Evolutionary conservation across 2,329 filamentous ascomycete genomes (phyloP).

Genomic region (Sarocladium brachiariae): DNA sequence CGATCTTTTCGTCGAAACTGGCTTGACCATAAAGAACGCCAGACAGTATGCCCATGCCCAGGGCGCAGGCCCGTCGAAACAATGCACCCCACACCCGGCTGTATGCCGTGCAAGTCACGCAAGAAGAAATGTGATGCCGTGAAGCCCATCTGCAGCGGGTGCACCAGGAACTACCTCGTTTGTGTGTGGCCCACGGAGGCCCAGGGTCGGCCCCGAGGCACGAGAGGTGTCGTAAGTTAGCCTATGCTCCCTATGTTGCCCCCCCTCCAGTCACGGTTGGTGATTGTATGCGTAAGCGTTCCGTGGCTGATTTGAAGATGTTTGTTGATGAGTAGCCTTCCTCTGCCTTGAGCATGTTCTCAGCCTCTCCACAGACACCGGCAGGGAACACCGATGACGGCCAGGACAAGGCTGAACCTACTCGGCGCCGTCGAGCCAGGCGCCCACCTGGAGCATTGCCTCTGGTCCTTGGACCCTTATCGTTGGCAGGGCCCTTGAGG

Average conservation of each 20-base stretch:
- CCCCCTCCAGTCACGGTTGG: background rate
- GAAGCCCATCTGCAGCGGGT: constrained; percentile 45
- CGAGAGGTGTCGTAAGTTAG: constrained; percentile 1
- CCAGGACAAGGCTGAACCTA: background rate
- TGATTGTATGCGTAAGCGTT: background rate
- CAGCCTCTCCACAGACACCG: background rate
- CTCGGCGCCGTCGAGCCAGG: background rate
- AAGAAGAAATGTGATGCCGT: constrained; percentile 51
- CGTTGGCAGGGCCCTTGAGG: background rate
- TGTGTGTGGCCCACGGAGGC: constrained; percentile 36
- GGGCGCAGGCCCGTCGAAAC: background rate
- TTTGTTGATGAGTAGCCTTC: too few species aligned
- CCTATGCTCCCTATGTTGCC: background rate
- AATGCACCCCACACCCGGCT: constrained; percentile 25
- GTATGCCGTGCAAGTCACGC: constrained; percentile 42
- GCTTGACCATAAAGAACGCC: background rate
- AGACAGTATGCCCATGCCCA: background rate
- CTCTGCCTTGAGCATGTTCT: constrained; percentile 3
- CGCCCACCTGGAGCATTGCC: background rate
- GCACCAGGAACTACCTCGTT: constrained; percentile 44
- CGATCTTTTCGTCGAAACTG: too few species aligned
- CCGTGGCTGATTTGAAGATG: too few species aligned
- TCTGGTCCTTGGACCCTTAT: background rate
- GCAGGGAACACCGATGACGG: background rate
- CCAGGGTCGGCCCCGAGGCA: background rate